Percentiles rank a stretch among this genome's conserved stretches.
Conservation (phyloP, 75 land plant species). For the Cupressus sempervirens region DNA sequence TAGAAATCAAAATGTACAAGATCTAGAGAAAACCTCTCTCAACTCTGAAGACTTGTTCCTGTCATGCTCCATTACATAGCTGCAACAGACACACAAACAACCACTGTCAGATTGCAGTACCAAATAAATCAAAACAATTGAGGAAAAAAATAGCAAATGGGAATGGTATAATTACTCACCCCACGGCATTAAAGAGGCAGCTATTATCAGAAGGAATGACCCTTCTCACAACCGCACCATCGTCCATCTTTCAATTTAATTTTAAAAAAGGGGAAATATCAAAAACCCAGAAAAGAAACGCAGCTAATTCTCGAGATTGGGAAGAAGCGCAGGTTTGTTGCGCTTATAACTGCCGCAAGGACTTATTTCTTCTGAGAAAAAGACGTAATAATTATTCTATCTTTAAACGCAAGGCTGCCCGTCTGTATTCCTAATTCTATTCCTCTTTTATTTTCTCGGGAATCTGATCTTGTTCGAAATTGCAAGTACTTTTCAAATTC, state of each 20-base stretch:
- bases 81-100: constrained; percentile 22
- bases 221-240: constrained; percentile 69
- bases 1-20: neutral
- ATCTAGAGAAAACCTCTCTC: constrained; percentile 62
- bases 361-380: neutral
- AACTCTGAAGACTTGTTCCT: constrained; percentile 75
- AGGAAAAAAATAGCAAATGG: neutral
- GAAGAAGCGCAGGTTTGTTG: neutral
- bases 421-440: neutral
- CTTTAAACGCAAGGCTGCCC: neutral
- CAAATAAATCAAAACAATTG: neutral
- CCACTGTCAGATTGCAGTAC: neutral
- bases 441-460: neutral
- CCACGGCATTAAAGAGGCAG: constrained; percentile 98
- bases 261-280: neutral
- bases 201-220: constrained; percentile 98
- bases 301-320: neutral
- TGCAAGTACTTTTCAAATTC: too few relatives aligned
- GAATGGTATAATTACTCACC: constrained; percentile 31
- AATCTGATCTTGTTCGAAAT: too few relatives aligned
- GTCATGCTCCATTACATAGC: constrained; percentile 97
- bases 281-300: neutral
- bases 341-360: neutral
- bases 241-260: constrained; percentile 15
- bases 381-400: neutral